These are phyloP conservation scores for Talaromyces sp. DNA, from an alignment of 2,329 filamentous ascomycete species.

Conservation along the genomic window DNA sequence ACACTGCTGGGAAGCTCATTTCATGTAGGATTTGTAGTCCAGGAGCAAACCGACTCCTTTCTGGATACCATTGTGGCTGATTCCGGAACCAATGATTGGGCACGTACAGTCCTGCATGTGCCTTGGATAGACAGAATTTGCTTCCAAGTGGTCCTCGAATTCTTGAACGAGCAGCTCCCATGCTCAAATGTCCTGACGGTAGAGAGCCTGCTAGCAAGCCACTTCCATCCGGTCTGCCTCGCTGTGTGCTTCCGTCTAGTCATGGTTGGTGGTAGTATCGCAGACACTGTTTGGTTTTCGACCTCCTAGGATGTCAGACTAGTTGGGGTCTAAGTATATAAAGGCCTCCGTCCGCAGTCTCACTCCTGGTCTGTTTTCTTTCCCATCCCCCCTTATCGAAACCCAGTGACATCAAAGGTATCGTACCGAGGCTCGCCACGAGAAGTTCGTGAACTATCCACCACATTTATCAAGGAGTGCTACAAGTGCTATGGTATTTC, in stretches of 20 bases:
- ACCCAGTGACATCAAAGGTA: conserved; percentile 5
- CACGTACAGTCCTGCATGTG: neutral
- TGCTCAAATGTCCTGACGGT: neutral
- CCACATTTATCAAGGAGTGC: conserved; percentile 7
- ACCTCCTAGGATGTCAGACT: conserved; percentile 2
- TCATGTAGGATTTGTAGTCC: neutral
- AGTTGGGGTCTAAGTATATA: neutral
- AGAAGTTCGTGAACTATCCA: conserved; percentile 10
- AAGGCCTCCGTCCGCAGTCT: conserved; percentile 1
- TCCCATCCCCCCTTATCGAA: conserved; percentile 1
- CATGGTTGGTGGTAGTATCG: conserved; percentile 4
- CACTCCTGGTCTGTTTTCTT: conserved; percentile 7
- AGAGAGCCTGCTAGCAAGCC: neutral
- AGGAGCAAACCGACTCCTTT: neutral
- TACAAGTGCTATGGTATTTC: conserved; percentile 7
- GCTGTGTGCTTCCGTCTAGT: conserved; percentile 1
- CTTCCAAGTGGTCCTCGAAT: conserved; percentile 9
- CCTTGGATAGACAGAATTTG: conserved; percentile 1
- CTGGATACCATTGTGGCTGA: conserved; percentile 6
- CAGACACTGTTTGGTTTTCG: conserved; percentile 2
- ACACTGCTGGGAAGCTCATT: conserved; percentile 3
- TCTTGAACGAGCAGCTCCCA: neutral
- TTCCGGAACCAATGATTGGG: conserved; percentile 1
- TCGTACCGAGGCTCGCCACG: neutral
- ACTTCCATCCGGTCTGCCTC: neutral